Evolutionary conservation across 805 yeast genomes (phyloP).

Genomic region (Candida maesae): DNA sequence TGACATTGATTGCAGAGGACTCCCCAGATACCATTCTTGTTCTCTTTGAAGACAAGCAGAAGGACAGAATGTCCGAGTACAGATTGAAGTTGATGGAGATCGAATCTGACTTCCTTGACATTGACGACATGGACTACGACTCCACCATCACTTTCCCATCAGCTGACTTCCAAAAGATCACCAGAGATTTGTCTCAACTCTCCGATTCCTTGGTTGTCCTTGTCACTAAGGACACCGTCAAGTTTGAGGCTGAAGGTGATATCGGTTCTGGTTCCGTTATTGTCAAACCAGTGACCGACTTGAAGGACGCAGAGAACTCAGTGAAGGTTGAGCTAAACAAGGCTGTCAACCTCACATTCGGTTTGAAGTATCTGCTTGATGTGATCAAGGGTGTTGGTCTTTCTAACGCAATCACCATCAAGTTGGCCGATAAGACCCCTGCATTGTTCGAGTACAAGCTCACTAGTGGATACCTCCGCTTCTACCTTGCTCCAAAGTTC

Average conservation of each 20-base stretch:
- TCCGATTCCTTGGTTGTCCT: constrained; percentile 83
- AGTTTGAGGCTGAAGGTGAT: constrained; percentile 88
- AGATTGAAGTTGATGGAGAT: constrained; percentile 91
- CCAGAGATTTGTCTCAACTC: constrained; percentile 80
- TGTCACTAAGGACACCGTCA: constrained; percentile 89
- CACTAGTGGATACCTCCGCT: constrained; percentile 89
- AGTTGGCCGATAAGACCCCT: constrained; percentile 87
- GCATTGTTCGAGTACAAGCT: constrained; percentile 90
- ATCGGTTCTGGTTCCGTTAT: constrained; percentile 85
- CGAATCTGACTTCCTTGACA: constrained; percentile 88
- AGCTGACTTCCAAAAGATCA: constrained; percentile 80
- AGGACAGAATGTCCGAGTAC: constrained; percentile 90
- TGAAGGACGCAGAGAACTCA: constrained; percentile 75
- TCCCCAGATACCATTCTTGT: constrained; percentile 74
- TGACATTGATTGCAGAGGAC: constrained; percentile 88
- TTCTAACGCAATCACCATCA: constrained; percentile 72
- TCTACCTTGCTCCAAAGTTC: constrained; percentile 96
- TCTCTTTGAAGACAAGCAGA: constrained; percentile 86
- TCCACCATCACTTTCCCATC: constrained; percentile 85
- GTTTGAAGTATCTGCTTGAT: constrained; percentile 85
- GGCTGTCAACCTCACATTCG: constrained; percentile 87
- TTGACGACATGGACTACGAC: constrained; percentile 92
- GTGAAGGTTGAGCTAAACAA: constrained; percentile 74
- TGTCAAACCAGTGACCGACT: constrained; percentile 76
- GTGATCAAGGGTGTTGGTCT: constrained; percentile 88